These are phyloP conservation scores for Posidonia oceanica DNA, from an alignment of 116 monocot species.

Conservation along the genomic window DNA sequence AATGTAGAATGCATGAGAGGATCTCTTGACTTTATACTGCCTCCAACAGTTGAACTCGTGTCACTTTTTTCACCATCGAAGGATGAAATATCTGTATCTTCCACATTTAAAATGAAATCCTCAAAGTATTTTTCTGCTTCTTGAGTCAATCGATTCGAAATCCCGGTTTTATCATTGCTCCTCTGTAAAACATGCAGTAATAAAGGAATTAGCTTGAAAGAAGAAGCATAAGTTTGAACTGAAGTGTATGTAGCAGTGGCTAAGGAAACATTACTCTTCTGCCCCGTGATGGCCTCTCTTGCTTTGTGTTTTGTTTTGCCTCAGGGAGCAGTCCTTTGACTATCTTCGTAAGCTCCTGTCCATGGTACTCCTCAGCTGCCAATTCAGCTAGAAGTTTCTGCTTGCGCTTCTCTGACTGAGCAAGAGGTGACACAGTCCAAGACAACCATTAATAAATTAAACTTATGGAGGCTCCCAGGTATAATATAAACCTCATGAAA, in stretches of 20 bases:
- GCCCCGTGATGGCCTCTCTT: slow-evolving; percentile 24
- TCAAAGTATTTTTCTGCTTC: slow-evolving; percentile 88
- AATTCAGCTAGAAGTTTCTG: slow-evolving; percentile 74
- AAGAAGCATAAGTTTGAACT: neutral
- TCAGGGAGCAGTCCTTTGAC: slow-evolving; percentile 63
- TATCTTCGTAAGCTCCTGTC: slow-evolving; percentile 66
- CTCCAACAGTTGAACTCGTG: slow-evolving; percentile 38
- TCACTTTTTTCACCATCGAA: slow-evolving; percentile 95
- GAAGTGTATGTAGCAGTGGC: neutral
- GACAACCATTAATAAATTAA: neutral
- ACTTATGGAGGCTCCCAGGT: neutral
- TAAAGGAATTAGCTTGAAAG: neutral
- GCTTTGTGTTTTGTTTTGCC: slow-evolving; percentile 19
- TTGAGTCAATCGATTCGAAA: slow-evolving; percentile 62
- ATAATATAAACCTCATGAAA: too few species aligned
- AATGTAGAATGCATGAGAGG: neutral
- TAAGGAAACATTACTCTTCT: slow-evolving; percentile 37
- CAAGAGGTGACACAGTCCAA: neutral
- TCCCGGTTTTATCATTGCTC: slow-evolving; percentile 45
- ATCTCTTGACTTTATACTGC: slow-evolving; percentile 12
- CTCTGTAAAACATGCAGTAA: slow-evolving; percentile 27
- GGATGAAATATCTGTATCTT: slow-evolving; percentile 91
- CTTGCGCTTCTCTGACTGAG: slow-evolving; percentile 88
- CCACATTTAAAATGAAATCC: slow-evolving; percentile 88
- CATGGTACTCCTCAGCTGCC: slow-evolving; percentile 77